phyloP scores from a whole-genome alignment of 345 rosid species.

The Linum trigynum region DNA sequence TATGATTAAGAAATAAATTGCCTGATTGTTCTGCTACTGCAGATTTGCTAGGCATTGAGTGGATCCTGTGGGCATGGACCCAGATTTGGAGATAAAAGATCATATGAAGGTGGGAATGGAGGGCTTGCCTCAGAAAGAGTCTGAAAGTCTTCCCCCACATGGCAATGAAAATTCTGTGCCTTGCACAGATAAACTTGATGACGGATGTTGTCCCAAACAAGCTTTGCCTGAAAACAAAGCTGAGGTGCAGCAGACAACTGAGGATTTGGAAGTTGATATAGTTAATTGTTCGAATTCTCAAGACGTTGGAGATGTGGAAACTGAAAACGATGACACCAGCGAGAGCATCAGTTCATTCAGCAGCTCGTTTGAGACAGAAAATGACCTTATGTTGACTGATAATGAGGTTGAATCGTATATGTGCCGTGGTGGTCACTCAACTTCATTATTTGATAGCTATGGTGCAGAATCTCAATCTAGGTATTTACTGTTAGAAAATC shows the following conservation, averaged over 20 bases:
- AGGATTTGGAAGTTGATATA: conserved; percentile 48
- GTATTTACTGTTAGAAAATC: conserved; percentile 23
- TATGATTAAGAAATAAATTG: not conserved
- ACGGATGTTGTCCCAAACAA: conserved; percentile 21
- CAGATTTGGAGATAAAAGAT: conserved; percentile 30
- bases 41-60: not conserved
- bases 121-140: conserved; percentile 19
- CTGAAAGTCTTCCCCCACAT: conserved; percentile 14
- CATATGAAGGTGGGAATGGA: conserved; percentile 21
- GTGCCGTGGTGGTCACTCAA: conserved; percentile 17
- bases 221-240: conserved; percentile 15
- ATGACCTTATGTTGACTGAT: conserved; percentile 34
- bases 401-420: conserved; percentile 59
- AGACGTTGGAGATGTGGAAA: conserved; percentile 14
- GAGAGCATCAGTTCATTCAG: conserved; percentile 80
- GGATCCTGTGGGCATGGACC: conserved; percentile 21
- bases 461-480: conserved; percentile 29
- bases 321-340: conserved; percentile 34
- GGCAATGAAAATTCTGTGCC: conserved; percentile 24
- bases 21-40: not conserved
- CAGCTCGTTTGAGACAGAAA: conserved; percentile 43
- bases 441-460: conserved; percentile 17
- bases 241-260: conserved; percentile 7
- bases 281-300: conserved; percentile 20
- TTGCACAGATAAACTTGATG: conserved; percentile 37